These are phyloP conservation scores for Triangularia setosa DNA, from an alignment of 2,329 filamentous ascomycete genomes.

Conservation along the genomic window DNA sequence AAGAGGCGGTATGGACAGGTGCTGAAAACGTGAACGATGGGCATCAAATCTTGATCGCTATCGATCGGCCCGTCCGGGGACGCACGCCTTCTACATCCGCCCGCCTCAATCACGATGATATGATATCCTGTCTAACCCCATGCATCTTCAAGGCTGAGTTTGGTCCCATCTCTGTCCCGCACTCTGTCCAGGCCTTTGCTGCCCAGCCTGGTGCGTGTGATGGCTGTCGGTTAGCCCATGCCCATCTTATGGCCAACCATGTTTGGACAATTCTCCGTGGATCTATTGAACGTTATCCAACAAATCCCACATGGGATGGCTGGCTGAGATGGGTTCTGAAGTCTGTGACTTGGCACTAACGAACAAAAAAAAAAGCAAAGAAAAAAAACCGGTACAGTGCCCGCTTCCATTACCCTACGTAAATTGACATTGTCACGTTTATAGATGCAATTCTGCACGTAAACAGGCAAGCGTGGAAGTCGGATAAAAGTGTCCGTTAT, in stretches of 20 bases:
- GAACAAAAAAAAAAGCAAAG: not conserved
- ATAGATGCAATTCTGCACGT: not conserved
- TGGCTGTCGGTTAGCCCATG: not conserved
- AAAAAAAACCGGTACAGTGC: not conserved
- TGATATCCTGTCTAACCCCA: not conserved
- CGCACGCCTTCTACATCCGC: not conserved
- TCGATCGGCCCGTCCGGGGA: not conserved
- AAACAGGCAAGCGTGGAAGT: not conserved
- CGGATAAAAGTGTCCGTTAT: not conserved
- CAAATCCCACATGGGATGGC: not conserved
- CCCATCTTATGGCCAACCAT: not conserved
- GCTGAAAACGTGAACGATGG: not conserved
- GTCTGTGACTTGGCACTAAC: not conserved
- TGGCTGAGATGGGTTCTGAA: not conserved
- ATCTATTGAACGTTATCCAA: not conserved
- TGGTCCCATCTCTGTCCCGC: not conserved
- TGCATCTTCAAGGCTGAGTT: not conserved
- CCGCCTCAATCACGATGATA: not conserved
- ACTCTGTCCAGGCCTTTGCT: not conserved
- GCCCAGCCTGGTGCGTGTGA: not conserved
- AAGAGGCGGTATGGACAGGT: not conserved
- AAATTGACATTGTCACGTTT: not conserved
- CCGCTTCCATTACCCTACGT: not conserved
- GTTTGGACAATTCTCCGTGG: not conserved
- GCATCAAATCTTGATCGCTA: not conserved